Evolutionary conservation across 345 rosid species (phyloP).

Genomic region (Dovyalis caffra): DNA sequence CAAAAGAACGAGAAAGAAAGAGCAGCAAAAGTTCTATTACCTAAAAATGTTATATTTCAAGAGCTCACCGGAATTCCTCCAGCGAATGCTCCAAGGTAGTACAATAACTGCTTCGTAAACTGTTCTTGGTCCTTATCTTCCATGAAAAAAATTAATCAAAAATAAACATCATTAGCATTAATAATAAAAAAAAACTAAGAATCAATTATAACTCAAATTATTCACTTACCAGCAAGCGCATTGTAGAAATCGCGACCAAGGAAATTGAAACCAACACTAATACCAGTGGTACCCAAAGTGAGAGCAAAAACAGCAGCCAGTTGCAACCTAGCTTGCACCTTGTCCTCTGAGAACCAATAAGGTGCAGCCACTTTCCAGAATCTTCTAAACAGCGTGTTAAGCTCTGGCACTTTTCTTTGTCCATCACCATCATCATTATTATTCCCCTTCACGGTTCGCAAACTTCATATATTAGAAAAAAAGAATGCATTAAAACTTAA

Average conservation of each 20-base stretch:
- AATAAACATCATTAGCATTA: too few species aligned
- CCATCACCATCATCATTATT: neutral
- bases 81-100: slow-evolving; percentile 86
- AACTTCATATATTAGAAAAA: too few species aligned
- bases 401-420: slow-evolving; percentile 37
- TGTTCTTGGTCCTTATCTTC: slow-evolving; percentile 92
- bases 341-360: slow-evolving; percentile 84
- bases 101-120: slow-evolving; percentile 76
- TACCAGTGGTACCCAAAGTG: slow-evolving; percentile 84
- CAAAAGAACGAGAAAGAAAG: neutral
- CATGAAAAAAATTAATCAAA: too few species aligned
- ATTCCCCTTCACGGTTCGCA: too few species aligned
- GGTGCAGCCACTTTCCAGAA: slow-evolving; percentile 95
- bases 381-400: slow-evolving; percentile 47
- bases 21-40: slow-evolving; percentile 19
- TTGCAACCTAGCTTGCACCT: slow-evolving; percentile 69
- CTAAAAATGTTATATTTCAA: slow-evolving; percentile 22
- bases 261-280: slow-evolving; percentile 92
- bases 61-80: slow-evolving; percentile 94
- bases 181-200: too few species aligned
- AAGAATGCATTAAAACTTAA: too few species aligned
- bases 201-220: too few species aligned
- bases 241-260: slow-evolving; percentile 99
- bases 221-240: slow-evolving; percentile 70
- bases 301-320: slow-evolving; percentile 86